These are phyloP conservation scores for Chrysanthemum makinoi DNA, from an alignment of 129 eudicot species.

Conservation along the genomic window DNA sequence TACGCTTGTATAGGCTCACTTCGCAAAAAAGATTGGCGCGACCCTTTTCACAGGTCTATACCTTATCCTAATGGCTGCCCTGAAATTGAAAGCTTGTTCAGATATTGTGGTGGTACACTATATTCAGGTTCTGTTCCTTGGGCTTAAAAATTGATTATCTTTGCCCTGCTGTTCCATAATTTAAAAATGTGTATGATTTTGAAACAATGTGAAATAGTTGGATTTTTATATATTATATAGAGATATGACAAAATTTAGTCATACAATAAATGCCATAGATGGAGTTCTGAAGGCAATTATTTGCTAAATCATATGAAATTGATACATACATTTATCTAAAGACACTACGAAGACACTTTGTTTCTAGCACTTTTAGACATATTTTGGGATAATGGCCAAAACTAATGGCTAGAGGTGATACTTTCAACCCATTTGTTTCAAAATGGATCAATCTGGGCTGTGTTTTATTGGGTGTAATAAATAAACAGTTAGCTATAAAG, in stretches of 20 bases:
- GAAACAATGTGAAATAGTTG: conserved; percentile 17
- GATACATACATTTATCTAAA: not conserved
- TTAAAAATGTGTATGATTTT: conserved; percentile 23
- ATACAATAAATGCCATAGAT: not conserved
- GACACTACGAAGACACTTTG: too few relatives aligned
- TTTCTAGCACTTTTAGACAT: too few relatives aligned
- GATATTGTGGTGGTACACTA: conserved; percentile 58
- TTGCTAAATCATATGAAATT: not conserved
- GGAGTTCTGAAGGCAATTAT: not conserved
- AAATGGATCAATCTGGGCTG: not conserved
- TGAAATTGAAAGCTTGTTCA: conserved; percentile 72
- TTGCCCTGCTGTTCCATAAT: conserved; percentile 1
- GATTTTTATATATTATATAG: conserved; percentile 17
- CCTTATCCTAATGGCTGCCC: conserved; percentile 97
- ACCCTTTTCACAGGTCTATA: conserved; percentile 91
- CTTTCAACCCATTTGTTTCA: not conserved
- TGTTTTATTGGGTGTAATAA: too few relatives aligned
- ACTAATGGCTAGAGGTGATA: too few relatives aligned
- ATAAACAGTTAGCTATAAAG: too few relatives aligned
- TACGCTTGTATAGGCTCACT: conserved; percentile 76
- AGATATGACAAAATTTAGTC: not conserved
- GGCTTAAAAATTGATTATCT: conserved; percentile 34
- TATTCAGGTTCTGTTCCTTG: conserved; percentile 82
- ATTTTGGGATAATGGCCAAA: too few relatives aligned
- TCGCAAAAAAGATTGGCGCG: conserved; percentile 80